phyloP scores from a whole-genome alignment of 768 basidiomycete genomes.

The Paxillus rubicundulus region DNA sequence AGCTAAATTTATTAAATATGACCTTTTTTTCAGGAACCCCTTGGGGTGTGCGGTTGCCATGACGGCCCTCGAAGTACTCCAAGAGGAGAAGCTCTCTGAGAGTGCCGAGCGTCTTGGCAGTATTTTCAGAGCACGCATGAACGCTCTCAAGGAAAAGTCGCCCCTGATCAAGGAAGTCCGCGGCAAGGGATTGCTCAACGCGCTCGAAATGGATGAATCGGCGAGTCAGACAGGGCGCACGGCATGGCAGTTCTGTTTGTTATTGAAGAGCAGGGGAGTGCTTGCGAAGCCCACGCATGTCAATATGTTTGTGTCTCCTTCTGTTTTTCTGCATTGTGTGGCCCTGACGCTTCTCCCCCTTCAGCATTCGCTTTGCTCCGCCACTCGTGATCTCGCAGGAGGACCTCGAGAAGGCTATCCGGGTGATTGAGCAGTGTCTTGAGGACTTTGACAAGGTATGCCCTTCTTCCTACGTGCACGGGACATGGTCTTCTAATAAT shows the following conservation, averaged over 20 bases:
- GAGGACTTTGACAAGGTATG: slow-evolving; percentile 76
- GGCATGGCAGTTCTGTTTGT: slow-evolving; percentile 94
- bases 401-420: slow-evolving; percentile 72
- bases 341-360: slow-evolving; percentile 2
- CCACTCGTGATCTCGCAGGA: slow-evolving; percentile 92
- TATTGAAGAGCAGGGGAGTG: slow-evolving; percentile 88
- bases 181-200: slow-evolving; percentile 87
- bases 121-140: slow-evolving; percentile 67
- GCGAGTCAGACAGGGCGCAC: slow-evolving; percentile 74
- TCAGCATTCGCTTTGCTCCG: slow-evolving; percentile 92
- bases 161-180: slow-evolving; percentile 79
- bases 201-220: slow-evolving; percentile 87
- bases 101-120: slow-evolving; percentile 79
- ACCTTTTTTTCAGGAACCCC: slow-evolving; percentile 62
- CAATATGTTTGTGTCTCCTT: slow-evolving; percentile 67
- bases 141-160: slow-evolving; percentile 48
- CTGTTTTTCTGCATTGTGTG: background rate
- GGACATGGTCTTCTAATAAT: background rate
- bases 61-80: slow-evolving; percentile 87
- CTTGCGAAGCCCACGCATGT: slow-evolving; percentile 96
- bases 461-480: background rate
- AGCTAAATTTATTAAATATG: background rate
- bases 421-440: slow-evolving; percentile 73
- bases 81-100: slow-evolving; percentile 81
- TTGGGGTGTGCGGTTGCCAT: slow-evolving; percentile 95